These are phyloP conservation scores for Eimeria falciformis DNA, from an alignment of 169 alveolate species.

Conservation along the genomic window DNA sequence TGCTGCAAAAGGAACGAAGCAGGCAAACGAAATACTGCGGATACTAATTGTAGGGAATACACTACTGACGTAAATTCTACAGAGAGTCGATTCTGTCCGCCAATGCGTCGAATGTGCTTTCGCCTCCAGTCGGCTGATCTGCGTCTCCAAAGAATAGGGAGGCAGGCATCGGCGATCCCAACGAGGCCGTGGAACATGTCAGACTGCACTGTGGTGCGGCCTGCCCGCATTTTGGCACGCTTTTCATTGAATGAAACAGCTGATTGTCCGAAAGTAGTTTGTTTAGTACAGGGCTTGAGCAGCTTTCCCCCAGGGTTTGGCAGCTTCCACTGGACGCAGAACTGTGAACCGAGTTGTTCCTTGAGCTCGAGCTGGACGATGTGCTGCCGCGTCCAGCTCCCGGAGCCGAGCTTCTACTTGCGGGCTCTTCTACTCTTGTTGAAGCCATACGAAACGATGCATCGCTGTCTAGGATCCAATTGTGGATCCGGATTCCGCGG, in stretches of 20 bases:
- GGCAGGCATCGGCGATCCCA: constrained; percentile 20
- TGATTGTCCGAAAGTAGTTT: constrained; percentile 15
- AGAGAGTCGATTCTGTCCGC: constrained; percentile 31
- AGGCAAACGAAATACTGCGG: not conserved
- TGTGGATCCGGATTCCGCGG: not conserved
- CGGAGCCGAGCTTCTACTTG: not conserved
- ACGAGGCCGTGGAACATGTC: constrained; percentile 42
- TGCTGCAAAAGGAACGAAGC: constrained; percentile 42
- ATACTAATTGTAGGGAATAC: not conserved
- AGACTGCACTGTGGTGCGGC: constrained; percentile 35
- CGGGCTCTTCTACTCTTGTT: not conserved
- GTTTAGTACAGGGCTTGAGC: not conserved
- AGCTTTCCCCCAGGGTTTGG: constrained; percentile 12
- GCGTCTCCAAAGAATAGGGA: not conserved
- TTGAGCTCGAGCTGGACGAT: not conserved
- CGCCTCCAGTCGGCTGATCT: not conserved
- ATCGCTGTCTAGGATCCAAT: constrained; percentile 47
- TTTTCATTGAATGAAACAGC: not conserved
- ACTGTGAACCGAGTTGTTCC: not conserved
- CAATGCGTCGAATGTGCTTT: constrained; percentile 9
- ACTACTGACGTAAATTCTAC: not conserved
- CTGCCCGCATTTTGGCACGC: constrained; percentile 13
- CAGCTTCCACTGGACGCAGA: constrained; percentile 27
- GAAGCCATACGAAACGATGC: constrained; percentile 14
- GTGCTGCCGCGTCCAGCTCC: not conserved